phyloP scores from a whole-genome alignment of 176 grass and related monocot species.

The Musa troglodytarum region DNA sequence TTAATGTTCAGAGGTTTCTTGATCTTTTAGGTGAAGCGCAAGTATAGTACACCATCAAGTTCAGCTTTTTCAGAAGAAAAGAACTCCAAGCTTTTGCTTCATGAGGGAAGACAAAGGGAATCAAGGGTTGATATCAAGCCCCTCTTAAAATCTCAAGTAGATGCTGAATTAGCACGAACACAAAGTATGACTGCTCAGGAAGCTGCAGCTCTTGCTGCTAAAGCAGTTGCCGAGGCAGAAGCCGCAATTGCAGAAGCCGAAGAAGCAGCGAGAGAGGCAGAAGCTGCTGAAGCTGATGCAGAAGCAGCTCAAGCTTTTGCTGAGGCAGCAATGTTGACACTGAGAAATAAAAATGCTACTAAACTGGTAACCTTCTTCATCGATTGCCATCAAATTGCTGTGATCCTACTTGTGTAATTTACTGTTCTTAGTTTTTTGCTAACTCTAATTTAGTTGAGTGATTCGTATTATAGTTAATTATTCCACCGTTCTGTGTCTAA shows the following conservation, averaged over 20 bases:
- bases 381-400: not conserved
- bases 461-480: too few species aligned
- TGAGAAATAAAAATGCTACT: conserved; percentile 54
- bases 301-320: conserved; percentile 58
- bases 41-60: conserved; percentile 62
- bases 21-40: conserved; percentile 52
- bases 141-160: conserved; percentile 43
- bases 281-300: conserved; percentile 60
- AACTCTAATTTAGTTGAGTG: too few species aligned
- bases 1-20: not conserved
- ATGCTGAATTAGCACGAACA: conserved; percentile 51
- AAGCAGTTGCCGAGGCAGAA: conserved; percentile 86
- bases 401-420: too few species aligned
- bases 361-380: conserved; percentile 27
- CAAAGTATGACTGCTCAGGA: conserved; percentile 51
- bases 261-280: conserved; percentile 67
- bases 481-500: too few species aligned
- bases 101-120: conserved; percentile 25
- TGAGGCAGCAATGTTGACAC: conserved; percentile 39
- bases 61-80: conserved; percentile 27
- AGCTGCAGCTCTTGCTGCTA: conserved; percentile 69
- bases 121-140: conserved; percentile 28
- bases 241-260: conserved; percentile 56
- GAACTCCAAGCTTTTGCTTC: conserved; percentile 22
- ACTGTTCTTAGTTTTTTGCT: too few species aligned